These are phyloP conservation scores for Combretum micranthum DNA, from an alignment of 345 rosid species.

Conservation along the genomic window DNA sequence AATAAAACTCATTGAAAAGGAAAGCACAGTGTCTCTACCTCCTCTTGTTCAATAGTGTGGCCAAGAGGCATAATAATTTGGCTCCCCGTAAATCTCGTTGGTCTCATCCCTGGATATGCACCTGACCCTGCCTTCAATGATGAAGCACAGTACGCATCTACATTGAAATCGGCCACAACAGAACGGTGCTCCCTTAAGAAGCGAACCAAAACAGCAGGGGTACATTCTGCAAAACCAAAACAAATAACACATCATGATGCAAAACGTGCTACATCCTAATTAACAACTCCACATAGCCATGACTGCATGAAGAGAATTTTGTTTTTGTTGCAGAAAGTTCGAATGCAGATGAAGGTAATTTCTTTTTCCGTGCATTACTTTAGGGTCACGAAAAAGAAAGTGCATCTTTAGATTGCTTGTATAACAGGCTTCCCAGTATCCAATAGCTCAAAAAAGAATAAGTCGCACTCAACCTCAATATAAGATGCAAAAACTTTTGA, in stretches of 20 bases:
- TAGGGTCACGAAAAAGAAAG: no score
- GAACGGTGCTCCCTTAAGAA: slow-evolving; percentile 97
- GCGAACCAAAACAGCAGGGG: slow-evolving; percentile 87
- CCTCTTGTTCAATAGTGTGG: slow-evolving; percentile 95
- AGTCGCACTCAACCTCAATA: no score
- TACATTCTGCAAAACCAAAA: slow-evolving; percentile 53
- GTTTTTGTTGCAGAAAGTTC: no score
- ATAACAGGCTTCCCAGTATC: no score
- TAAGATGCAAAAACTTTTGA: no score
- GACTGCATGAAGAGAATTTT: no score
- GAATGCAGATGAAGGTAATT: no score
- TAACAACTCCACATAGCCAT: neutral
- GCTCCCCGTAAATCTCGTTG: slow-evolving; percentile 91
- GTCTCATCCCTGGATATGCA: slow-evolving; percentile 89
- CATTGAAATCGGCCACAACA: slow-evolving; percentile 97
- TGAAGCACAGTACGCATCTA: slow-evolving; percentile 94
- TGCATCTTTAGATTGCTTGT: no score
- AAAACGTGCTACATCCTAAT: neutral
- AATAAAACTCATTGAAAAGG: slow-evolving; percentile 1
- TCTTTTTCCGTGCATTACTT: no score
- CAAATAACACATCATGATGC: neutral
- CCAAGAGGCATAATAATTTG: slow-evolving; percentile 97
- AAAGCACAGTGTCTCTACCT: slow-evolving; percentile 33
- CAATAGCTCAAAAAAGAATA: no score
- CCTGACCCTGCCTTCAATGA: slow-evolving; percentile 70